A percentile compares a stretch with the other conserved stretches of the same genome.
These are phyloP conservation scores for Leucocoprinus sp. DNA, from an alignment of 768 basidiomycete genomes.

Conservation along the genomic window DNA sequence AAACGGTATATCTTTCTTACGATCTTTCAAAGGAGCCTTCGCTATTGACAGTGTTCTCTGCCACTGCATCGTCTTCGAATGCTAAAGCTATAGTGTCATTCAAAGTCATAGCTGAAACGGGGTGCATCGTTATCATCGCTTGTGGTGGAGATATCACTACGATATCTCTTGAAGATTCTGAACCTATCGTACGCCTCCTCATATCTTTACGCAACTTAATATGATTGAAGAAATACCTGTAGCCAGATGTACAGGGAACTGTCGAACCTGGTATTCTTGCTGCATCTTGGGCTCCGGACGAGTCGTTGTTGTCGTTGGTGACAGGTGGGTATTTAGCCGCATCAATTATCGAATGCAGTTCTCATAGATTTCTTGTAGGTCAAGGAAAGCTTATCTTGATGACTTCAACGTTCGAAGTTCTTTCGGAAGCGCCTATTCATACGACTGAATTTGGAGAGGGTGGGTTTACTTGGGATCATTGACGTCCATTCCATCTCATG, in stretches of 20 bases:
- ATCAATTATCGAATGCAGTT: background rate
- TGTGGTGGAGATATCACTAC: conserved; percentile 79
- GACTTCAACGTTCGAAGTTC: conserved; percentile 82
- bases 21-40: conserved; percentile 14
- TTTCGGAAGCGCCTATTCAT: conserved; percentile 71
- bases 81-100: conserved; percentile 41
- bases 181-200: conserved; percentile 30
- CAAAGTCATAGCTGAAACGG: conserved; percentile 64
- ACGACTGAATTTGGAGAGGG: conserved; percentile 83
- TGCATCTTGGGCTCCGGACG: conserved; percentile 89
- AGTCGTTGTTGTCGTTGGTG: conserved; percentile 72
- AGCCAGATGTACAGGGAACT: conserved; percentile 80
- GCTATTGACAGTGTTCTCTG: conserved; percentile 29
- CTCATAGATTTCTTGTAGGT: conserved; percentile 27
- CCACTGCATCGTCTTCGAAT: conserved; percentile 21
- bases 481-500: conserved; percentile 2
- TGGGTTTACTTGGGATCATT: conserved; percentile 17
- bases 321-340: conserved; percentile 47
- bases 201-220: background rate
- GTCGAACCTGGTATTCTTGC: conserved; percentile 79
- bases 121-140: conserved; percentile 57
- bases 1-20: background rate
- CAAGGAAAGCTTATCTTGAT: conserved; percentile 80
- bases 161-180: conserved; percentile 44
- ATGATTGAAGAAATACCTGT: background rate